These are phyloP conservation scores for Adansonia digitata DNA, from an alignment of 345 rosid genomes.

Conservation along the genomic window DNA sequence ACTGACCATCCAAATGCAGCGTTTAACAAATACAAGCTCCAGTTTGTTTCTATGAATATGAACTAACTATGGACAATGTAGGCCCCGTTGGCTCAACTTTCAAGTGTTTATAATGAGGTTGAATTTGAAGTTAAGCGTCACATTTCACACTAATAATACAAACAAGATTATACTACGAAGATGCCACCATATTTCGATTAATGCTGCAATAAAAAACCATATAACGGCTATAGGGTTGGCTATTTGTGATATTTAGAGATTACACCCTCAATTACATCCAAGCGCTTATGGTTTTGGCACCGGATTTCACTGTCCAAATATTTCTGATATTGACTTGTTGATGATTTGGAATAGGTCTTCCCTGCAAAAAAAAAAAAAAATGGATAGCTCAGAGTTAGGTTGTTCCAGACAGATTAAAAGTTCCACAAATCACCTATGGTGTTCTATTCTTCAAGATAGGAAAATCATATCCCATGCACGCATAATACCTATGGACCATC, in stretches of 20 bases:
- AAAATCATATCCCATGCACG: background rate
- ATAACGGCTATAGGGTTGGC: background rate
- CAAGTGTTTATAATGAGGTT: background rate
- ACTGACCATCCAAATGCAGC: too few species aligned
- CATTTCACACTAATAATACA: background rate
- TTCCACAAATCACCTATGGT: background rate
- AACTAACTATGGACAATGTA: background rate
- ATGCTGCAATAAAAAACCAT: background rate
- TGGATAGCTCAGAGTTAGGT: background rate
- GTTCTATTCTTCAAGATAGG: background rate
- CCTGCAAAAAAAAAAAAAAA: slow-evolving; percentile 43
- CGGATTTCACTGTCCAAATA: slow-evolving; percentile 58
- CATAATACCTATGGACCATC: background rate
- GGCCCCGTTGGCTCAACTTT: background rate
- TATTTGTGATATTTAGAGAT: background rate
- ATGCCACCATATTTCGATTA: background rate
- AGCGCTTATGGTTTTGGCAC: background rate
- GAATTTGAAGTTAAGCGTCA: slow-evolving; percentile 1
- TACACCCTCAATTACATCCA: background rate
- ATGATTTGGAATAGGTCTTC: slow-evolving; percentile 65
- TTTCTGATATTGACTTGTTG: slow-evolving; percentile 50
- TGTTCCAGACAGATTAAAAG: background rate
- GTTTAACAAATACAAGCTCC: too few species aligned
- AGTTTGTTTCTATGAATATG: background rate
- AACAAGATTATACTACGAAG: background rate